Percentiles rank a stretch among this genome's conserved stretches.
These are phyloP conservation scores for Zopfochytrium polystomum DNA, from an alignment of 371 early-diverging fungal genomes.

Conservation along the genomic window DNA sequence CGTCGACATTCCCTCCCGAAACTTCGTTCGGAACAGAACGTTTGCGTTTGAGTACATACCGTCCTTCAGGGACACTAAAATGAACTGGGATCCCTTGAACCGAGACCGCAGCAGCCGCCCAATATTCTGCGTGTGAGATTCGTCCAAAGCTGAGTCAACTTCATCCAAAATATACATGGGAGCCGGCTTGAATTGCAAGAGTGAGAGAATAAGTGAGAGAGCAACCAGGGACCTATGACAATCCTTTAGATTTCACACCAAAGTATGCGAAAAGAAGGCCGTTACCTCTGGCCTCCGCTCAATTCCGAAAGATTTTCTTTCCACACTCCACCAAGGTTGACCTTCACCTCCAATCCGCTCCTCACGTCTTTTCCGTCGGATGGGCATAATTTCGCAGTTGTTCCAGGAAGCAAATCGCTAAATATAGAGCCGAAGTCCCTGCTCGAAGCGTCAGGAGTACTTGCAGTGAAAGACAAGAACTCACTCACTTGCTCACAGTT, in stretches of 20 bases:
- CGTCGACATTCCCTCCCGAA: slow-evolving; percentile 94
- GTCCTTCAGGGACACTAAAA: slow-evolving; percentile 99
- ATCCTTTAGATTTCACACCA: neutral
- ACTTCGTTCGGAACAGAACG: slow-evolving; percentile 92
- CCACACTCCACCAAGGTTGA: slow-evolving; percentile 97
- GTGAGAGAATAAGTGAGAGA: slow-evolving; percentile 92
- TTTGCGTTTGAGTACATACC: slow-evolving; percentile 99
- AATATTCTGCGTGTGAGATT: slow-evolving; percentile 98
- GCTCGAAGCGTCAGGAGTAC: no score
- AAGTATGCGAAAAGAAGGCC: neutral
- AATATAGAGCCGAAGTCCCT: slow-evolving; percentile 95
- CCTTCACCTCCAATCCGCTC: slow-evolving; percentile 90
- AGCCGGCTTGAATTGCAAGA: slow-evolving; percentile 98
- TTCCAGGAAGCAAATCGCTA: slow-evolving; percentile 89
- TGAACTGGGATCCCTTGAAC: slow-evolving; percentile 98
- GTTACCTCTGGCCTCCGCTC: slow-evolving; percentile 96
- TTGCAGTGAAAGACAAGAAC: no score
- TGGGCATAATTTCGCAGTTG: slow-evolving; percentile 81
- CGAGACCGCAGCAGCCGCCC: slow-evolving; percentile 94
- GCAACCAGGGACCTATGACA: slow-evolving; percentile 82
- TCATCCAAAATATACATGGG: slow-evolving; percentile 99
- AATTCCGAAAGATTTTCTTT: slow-evolving; percentile 96
- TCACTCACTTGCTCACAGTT: slow-evolving; percentile 38
- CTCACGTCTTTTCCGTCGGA: slow-evolving; percentile 78
- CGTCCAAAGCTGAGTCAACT: slow-evolving; percentile 99